Conservation (phyloP, 768 basidiomycete species). For the Trametes maxima region DNA sequence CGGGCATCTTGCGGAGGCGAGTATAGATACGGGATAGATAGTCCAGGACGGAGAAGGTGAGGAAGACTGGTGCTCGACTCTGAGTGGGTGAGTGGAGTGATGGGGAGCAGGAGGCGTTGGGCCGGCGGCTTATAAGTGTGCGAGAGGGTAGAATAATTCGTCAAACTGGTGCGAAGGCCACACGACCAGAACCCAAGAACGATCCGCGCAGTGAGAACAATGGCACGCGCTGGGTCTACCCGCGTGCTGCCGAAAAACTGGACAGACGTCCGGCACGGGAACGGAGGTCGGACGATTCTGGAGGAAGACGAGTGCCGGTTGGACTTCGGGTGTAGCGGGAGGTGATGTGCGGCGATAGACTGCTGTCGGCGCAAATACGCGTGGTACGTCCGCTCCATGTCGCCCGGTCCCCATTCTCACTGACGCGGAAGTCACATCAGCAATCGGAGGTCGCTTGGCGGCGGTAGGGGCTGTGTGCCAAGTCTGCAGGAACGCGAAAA, state of each 20-base stretch:
- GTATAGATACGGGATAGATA: conserved; percentile 12
- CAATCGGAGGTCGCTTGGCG: neutral
- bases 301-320: conserved; percentile 4
- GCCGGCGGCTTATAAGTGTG: neutral
- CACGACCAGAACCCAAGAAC: neutral
- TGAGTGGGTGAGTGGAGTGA: conserved; percentile 7
- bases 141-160: neutral
- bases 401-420: neutral
- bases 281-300: neutral
- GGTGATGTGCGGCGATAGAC: conserved; percentile 21
- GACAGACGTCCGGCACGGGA: neutral
- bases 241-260: neutral
- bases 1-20: conserved; percentile 27
- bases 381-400: conserved; percentile 8
- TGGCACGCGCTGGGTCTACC: neutral
- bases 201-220: neutral
- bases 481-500: neutral
- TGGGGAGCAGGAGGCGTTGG: neutral
- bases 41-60: conserved; percentile 3
- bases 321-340: conserved; percentile 2
- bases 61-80: neutral
- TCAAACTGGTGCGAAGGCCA: neutral
- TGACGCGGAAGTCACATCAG: neutral
- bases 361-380: conserved; percentile 14
- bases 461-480: neutral